Conservation (phyloP, 2,329 filamentous ascomycete species). For the Pestalotiopsis sp. region DNA sequence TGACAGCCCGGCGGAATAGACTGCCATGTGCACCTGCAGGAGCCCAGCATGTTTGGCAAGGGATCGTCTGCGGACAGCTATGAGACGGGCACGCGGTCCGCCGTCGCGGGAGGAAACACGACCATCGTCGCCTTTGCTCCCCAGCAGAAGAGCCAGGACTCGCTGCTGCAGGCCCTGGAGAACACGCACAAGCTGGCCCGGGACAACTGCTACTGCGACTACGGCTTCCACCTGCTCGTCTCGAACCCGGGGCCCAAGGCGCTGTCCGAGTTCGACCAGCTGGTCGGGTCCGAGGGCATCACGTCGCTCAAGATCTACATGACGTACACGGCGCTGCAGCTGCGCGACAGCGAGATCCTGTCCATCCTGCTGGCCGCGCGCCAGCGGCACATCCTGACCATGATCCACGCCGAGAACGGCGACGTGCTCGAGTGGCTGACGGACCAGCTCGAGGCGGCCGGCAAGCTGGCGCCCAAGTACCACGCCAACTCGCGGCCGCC, state of each 20-base stretch:
- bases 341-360: constrained; percentile 51
- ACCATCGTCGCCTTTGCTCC: constrained; percentile 60
- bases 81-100: constrained; percentile 50
- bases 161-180: constrained; percentile 36
- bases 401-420: constrained; percentile 58
- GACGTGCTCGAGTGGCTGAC: constrained; percentile 57
- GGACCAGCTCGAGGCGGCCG: constrained; percentile 48
- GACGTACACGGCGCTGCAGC: constrained; percentile 49
- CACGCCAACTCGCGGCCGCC: constrained; percentile 51
- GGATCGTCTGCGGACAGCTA: constrained; percentile 35
- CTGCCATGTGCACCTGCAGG: constrained; percentile 41
- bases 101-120: constrained; percentile 60
- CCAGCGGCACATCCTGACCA: constrained; percentile 47
- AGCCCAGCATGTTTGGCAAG: constrained; percentile 36
- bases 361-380: constrained; percentile 50
- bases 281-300: constrained; percentile 39
- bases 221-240: constrained; percentile 48
- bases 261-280: constrained; percentile 40
- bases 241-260: constrained; percentile 40
- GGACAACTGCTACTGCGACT: constrained; percentile 46
- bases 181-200: constrained; percentile 45
- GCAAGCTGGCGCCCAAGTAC: constrained; percentile 51
- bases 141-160: constrained; percentile 40
- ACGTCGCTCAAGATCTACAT: constrained; percentile 48
- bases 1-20: constrained; percentile 40